Base-by-base conservation (phyloP, 2,329 filamentous ascomycete genomes). In the Neurospora sp. region DNA sequence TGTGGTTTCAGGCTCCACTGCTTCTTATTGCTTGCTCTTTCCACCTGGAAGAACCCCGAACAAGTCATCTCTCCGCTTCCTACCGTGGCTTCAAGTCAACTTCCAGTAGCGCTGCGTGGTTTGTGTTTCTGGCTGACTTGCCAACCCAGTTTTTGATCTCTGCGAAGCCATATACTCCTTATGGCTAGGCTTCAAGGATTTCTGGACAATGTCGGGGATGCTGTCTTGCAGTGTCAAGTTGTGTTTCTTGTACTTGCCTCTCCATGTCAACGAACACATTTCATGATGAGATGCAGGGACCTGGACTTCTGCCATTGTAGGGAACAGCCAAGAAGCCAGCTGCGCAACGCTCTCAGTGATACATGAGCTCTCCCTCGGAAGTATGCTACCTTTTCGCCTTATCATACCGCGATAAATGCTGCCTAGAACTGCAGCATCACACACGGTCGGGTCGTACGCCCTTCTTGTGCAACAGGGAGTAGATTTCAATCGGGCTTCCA, bases 331-430 rank as follows among this genome's bases (percentile, higher is more conserved):
- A 8, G 6, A 57, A 8, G 52, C 52, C 23, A 57, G 1, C 3
- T 57, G 23, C 6, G 8, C 46, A 28, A 28, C 19, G 46, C 46
- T 57, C 0, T 57, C 19, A 12, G 5, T 57, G 0, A 17, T 57
- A 15, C 12, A 57, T 12, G 12, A 17, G 46, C 46, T 57, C 0
- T 28, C 10, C 0, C 1, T 57, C 11, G 23, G 23, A 57, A 57
- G 11, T 3, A 57, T 28, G 23, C 12, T 28, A 57, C 23, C 46
- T 28, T 12, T 8, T 8, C 1, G 11, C 19, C 4, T 15, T 3
- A 57, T 57, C 46, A 57, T 57, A 57, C 23, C 46, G 6, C 46
- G 46, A 28, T 57, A 15, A 57, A 57, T 57, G 12, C 46, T 57
- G 1, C 23, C 23, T 6, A 57, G 23, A 17, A 57, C 23, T 1